phyloP scores from a whole-genome alignment of 441 rosid genomes.

The Gossypium schwendimanii region DNA sequence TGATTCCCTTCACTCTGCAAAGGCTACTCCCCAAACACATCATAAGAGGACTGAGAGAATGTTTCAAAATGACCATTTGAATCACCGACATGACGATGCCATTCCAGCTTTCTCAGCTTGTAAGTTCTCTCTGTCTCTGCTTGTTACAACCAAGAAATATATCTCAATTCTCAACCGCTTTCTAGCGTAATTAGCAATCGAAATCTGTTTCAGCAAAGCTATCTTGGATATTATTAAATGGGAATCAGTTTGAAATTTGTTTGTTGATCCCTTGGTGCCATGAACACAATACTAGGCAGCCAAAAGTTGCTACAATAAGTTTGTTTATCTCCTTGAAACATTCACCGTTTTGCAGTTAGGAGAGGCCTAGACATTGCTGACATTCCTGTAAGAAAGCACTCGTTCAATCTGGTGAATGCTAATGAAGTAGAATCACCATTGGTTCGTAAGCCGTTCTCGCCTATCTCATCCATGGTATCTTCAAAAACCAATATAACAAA shows the following conservation, averaged over 20 bases:
- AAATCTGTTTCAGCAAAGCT: not conserved
- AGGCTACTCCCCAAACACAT: constrained; percentile 29
- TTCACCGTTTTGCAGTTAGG: constrained; percentile 41
- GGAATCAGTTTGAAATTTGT: not conserved
- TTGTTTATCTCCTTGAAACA: not conserved
- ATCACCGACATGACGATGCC: constrained; percentile 33
- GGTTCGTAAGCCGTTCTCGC: constrained; percentile 84
- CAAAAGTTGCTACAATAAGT: not conserved
- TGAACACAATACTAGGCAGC: not conserved
- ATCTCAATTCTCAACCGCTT: not conserved
- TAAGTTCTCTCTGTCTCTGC: constrained; percentile 22
- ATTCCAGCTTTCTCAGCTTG: constrained; percentile 52
- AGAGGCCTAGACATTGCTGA: constrained; percentile 75
- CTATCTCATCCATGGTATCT: constrained; percentile 47
- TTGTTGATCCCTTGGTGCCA: not conserved
- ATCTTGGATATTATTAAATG: not conserved
- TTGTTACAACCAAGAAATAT: constrained; percentile 14
- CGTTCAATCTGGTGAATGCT: constrained; percentile 32
- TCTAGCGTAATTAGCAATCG: not conserved
- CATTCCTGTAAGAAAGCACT: constrained; percentile 45
- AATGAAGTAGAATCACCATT: constrained; percentile 55
- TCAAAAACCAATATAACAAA: constrained; percentile 41
- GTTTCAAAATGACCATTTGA: constrained; percentile 29
- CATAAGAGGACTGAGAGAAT: constrained; percentile 35
- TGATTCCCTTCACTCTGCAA: constrained; percentile 27